Conservation (phyloP, 345 rosid species). For the Pugionium dolabratum region DNA sequence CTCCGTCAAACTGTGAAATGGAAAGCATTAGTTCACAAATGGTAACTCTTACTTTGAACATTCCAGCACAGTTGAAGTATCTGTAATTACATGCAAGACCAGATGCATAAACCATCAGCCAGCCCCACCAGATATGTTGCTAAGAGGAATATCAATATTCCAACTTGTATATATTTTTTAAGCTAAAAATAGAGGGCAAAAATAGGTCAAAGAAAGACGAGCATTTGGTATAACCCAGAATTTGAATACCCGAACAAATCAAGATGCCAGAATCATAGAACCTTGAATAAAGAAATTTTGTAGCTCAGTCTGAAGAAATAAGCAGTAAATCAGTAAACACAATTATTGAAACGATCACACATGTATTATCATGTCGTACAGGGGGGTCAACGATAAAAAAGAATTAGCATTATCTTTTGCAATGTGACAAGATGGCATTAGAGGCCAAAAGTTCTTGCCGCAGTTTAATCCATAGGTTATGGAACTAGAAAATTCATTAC, state of each 20-base stretch:
- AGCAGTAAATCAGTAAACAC: constrained; percentile 12
- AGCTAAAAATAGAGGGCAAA: background rate
- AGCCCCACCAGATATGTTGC: background rate
- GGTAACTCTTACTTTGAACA: constrained; percentile 24
- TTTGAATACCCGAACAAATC: background rate
- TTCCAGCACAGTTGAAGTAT: background rate
- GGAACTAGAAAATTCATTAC: constrained; percentile 26
- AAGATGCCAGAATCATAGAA: constrained; percentile 14
- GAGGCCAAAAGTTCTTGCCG: background rate
- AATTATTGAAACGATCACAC: constrained; percentile 2
- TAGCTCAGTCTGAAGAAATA: constrained; percentile 4
- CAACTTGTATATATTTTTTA: constrained; percentile 1
- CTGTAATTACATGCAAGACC: constrained; percentile 8
- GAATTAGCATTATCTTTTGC: background rate
- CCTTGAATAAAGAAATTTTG: constrained; percentile 12
- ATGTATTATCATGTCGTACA: constrained; percentile 7
- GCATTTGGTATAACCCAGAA: background rate
- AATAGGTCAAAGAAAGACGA: background rate
- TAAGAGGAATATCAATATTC: background rate
- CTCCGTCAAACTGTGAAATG: constrained; percentile 54
- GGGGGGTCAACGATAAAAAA: background rate
- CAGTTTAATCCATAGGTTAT: constrained; percentile 8
- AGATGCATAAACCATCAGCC: constrained; percentile 6
- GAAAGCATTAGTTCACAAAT: constrained; percentile 28
- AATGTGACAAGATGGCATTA: background rate